These are phyloP conservation scores for Eutrema heterophyllum DNA, from an alignment of 345 rosid genomes.

Conservation along the genomic window DNA sequence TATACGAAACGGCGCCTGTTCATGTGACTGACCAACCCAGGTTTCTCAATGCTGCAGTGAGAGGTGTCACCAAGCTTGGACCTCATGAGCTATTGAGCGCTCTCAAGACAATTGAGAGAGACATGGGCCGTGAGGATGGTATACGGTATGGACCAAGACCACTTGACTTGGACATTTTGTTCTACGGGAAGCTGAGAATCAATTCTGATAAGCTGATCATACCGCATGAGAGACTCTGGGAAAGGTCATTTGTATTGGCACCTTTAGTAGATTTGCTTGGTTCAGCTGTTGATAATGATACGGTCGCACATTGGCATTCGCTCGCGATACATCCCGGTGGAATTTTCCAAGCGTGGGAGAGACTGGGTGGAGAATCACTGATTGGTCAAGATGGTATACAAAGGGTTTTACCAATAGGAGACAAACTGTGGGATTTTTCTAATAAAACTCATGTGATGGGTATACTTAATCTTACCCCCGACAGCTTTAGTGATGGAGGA, in stretches of 20 bases:
- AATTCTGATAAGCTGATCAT: conserved; percentile 54
- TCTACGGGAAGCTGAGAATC: conserved; percentile 65
- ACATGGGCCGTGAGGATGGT: conserved; percentile 73
- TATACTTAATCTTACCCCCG: conserved; percentile 84
- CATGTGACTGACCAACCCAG: conserved; percentile 84
- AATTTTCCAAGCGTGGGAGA: conserved; percentile 63
- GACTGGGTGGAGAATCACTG: conserved; percentile 67
- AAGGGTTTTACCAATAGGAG: conserved; percentile 79
- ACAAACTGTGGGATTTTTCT: conserved; percentile 76
- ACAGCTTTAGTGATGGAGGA: conserved; percentile 96
- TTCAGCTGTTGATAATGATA: conserved; percentile 54
- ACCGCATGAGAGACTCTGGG: conserved; percentile 90
- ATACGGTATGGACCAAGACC: conserved; percentile 86
- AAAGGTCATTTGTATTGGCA: conserved; percentile 89
- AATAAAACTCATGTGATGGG: conserved; percentile 75
- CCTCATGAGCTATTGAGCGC: conserved; percentile 68
- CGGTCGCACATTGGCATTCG: conserved; percentile 79
- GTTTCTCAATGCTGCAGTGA: conserved; percentile 82
- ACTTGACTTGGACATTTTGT: conserved; percentile 83
- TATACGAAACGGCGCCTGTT: conserved; percentile 88
- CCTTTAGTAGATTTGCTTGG: conserved; percentile 88
- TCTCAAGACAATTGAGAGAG: conserved; percentile 75
- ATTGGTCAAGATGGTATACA: conserved; percentile 72
- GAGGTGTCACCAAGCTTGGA: conserved; percentile 72
- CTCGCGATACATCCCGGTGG: conserved; percentile 49